These are phyloP conservation scores for Potentilla sterilis DNA, from an alignment of 306 rosid genomes.

Conservation along the genomic window DNA sequence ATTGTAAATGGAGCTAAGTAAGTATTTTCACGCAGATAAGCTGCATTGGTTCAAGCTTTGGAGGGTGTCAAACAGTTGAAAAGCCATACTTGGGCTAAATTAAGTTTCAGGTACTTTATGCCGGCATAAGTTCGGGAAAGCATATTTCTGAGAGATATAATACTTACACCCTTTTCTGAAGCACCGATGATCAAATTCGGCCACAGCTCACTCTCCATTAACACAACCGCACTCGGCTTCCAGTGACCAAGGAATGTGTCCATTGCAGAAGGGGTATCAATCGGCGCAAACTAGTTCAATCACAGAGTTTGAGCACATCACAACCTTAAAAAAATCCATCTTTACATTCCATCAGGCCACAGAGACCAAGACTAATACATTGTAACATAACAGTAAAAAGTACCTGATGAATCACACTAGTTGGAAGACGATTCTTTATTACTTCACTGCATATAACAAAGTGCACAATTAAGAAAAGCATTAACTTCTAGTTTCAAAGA, in stretches of 20 bases:
- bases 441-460: slow-evolving; percentile 64
- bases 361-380: neutral
- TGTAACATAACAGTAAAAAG: neutral
- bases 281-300: slow-evolving; percentile 66
- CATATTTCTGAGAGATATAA: slow-evolving; percentile 12
- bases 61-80: neutral
- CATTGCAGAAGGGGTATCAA: slow-evolving; percentile 68
- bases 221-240: slow-evolving; percentile 71
- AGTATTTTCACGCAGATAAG: neutral
- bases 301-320: slow-evolving; percentile 29
- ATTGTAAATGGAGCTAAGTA: neutral
- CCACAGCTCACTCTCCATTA: slow-evolving; percentile 93
- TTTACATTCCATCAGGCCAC: neutral
- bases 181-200: slow-evolving; percentile 89
- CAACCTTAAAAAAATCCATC: neutral
- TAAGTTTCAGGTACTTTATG: neutral
- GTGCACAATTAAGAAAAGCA: neutral
- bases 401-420: slow-evolving; percentile 78
- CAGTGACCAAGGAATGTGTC: slow-evolving; percentile 68
- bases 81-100: neutral
- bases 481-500: neutral
- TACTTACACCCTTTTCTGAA: slow-evolving; percentile 71
- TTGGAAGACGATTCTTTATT: slow-evolving; percentile 63
- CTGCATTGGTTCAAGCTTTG: neutral
- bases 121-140: neutral